These are phyloP conservation scores for Capsicum baccatum DNA, from an alignment of 257 asterid species.

Conservation along the genomic window DNA sequence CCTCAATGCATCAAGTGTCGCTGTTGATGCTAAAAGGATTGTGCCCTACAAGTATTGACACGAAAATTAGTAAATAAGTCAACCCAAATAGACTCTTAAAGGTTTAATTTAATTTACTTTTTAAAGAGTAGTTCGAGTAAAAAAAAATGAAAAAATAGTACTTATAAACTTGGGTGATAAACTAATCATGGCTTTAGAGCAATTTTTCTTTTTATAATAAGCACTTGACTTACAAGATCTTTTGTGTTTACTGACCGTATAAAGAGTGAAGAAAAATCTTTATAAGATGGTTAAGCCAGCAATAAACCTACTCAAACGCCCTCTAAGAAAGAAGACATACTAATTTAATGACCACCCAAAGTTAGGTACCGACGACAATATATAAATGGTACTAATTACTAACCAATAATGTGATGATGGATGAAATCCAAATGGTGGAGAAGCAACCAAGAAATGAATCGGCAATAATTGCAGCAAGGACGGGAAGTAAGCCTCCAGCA, in stretches of 20 bases:
- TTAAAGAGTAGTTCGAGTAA: not conserved
- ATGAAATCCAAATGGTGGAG: constrained; percentile 53
- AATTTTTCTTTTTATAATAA: not conserved
- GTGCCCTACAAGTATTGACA: constrained; percentile 41
- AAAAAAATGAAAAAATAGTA: not conserved
- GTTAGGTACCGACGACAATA: not conserved
- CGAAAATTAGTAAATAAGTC: not conserved
- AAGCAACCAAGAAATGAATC: constrained; percentile 58
- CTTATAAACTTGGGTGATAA: too few relatives aligned
- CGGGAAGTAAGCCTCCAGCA: constrained; percentile 45
- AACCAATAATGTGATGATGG: constrained; percentile 50
- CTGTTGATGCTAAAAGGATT: constrained; percentile 44
- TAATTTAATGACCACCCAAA: too few relatives aligned
- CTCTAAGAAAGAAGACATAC: too few relatives aligned
- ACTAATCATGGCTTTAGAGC: not conserved
- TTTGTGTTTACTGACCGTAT: not conserved
- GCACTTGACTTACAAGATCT: not conserved
- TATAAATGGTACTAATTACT: constrained; percentile 3
- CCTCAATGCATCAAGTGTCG: constrained; percentile 42
- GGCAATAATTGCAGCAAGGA: constrained; percentile 53
- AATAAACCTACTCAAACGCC: not conserved
- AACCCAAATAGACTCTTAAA: not conserved
- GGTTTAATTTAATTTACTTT: too few relatives aligned
- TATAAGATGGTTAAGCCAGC: not conserved
- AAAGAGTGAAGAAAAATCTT: not conserved